Evolutionary conservation across 495 filamentous ascomycete species (phyloP).

Genomic region (Penicillium pulvis): DNA sequence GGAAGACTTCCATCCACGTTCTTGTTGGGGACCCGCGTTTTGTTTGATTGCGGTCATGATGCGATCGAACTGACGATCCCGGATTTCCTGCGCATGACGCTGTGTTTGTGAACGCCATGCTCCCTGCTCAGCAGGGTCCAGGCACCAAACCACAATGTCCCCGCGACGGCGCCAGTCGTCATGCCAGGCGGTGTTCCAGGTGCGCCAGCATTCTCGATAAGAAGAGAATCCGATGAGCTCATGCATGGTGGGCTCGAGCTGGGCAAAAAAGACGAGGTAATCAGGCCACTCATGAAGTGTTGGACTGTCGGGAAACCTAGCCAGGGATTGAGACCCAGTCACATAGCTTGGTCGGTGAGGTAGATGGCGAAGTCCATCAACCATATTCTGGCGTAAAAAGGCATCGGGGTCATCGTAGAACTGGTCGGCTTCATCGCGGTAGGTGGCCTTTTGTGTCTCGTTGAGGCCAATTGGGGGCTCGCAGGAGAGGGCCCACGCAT

Average conservation of each 20-base stretch:
- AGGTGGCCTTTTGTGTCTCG: constrained; percentile 56
- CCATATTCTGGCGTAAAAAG: constrained; percentile 61
- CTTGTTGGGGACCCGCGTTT: constrained; percentile 20
- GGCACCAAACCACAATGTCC: constrained; percentile 84
- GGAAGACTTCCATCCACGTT: constrained; percentile 24
- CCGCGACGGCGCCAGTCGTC: constrained; percentile 85
- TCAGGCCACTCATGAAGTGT: constrained; percentile 54
- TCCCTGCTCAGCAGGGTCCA: constrained; percentile 40
- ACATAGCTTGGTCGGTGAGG: constrained; percentile 44
- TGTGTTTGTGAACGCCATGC: constrained; percentile 32
- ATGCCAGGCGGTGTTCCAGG: constrained; percentile 79
- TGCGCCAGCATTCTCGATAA: constrained; percentile 71
- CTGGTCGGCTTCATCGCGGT: constrained; percentile 85
- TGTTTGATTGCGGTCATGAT: constrained; percentile 35
- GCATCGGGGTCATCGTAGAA: constrained; percentile 71
- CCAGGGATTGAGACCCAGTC: constrained; percentile 5
- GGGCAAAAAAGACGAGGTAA: constrained; percentile 66
- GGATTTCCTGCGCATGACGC: constrained; percentile 25
- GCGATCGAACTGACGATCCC: constrained; percentile 41
- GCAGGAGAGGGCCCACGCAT: constrained; percentile 87
- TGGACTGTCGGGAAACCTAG: background rate
- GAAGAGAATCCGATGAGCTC: constrained; percentile 52
- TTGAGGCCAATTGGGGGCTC: constrained; percentile 79
- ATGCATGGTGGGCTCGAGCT: constrained; percentile 55
- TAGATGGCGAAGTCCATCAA: constrained; percentile 40